Evolutionary conservation across 495 filamentous ascomycete genomes (phyloP), one percentile per base, ranked within the genome.

Genomic region (Xeromyces bisporus): DNA sequence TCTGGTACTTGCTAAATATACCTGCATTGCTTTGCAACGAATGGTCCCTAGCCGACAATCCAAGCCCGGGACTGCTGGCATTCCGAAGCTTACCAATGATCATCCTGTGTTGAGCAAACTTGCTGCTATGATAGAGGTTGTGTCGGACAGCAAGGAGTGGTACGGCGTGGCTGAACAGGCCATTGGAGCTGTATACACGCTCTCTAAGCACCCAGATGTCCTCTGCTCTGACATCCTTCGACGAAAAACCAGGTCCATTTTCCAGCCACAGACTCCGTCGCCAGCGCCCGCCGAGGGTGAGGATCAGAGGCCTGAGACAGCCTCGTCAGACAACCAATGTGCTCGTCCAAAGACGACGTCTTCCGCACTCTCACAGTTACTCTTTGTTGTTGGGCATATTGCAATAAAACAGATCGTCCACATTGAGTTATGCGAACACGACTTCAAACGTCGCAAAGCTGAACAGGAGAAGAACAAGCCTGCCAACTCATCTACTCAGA

Each of bases 321-420:
- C 57, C 24, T 51, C 58, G 6, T 42, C 34, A 2, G 51, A 56
- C 1, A 39, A 23, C 12, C 51, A 53, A 23, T 40, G 26, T 5
- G 29, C 51, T 15, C 53, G 40, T 15, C 41, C 38, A 6, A 61
- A 48, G 23, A 44, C 48, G 10, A 66, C 68, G 7, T 73, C 80
- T 3, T 66, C 80, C 18, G 77, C 71, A 1, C 64, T 99, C 0
- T 89, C 87, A 0, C 91, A 94, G 39, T 67, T 99, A 2, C 66
- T 99, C 3, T 99, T 93, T 53, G 75, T 93, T 31, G 87, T 97
- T 31, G 89, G 87, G 3, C 87, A 97, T 46, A 81, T 94, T 35
- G 86, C 87, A 17, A 83, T 97, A 56, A 97, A 97, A 51, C 89
- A 99, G 44, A 99, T 96, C 36, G 89, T 99, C n/a, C 91, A 99